A percentile compares a stretch with the other conserved stretches of the same genome.
Evolutionary conservation across 2,329 filamentous ascomycete genomes (phyloP).

Genomic region (Scedosporium apiospermum): DNA sequence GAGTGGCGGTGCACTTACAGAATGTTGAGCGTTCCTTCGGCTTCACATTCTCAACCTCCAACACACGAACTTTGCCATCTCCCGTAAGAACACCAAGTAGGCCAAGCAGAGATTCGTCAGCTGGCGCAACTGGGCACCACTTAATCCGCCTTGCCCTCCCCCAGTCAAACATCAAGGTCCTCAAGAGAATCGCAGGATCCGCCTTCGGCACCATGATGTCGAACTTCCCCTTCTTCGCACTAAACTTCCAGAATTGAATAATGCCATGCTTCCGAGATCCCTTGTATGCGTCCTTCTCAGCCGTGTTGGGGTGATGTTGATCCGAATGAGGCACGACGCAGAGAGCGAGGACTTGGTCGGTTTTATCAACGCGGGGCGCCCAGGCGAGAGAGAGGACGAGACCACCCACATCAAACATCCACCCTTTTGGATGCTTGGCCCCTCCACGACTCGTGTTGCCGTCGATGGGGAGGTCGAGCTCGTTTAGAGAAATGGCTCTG

Average conservation of each 20-base stretch:
- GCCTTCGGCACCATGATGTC: conserved; percentile 24
- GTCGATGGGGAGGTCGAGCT: neutral
- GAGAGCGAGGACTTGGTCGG: conserved; percentile 38
- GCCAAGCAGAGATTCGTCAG: conserved; percentile 20
- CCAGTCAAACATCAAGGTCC: conserved; percentile 38
- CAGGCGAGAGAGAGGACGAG: conserved; percentile 43
- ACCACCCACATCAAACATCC: conserved; percentile 45
- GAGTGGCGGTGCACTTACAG: conserved; percentile 23
- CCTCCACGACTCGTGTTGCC: conserved; percentile 11
- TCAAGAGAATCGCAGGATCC: conserved; percentile 26
- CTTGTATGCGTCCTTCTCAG: conserved; percentile 25
- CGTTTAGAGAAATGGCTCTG: conserved; percentile 19
- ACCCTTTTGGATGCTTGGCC: conserved; percentile 28
- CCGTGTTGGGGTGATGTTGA: conserved; percentile 28
- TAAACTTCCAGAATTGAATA: conserved; percentile 44
- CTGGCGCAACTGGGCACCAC: conserved; percentile 40
- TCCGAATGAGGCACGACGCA: conserved; percentile 41
- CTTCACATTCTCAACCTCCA: conserved; percentile 28
- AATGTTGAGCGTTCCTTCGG: conserved; percentile 20
- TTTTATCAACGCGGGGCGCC: conserved; percentile 29
- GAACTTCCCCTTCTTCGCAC: conserved; percentile 16
- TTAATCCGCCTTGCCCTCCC: conserved; percentile 40
- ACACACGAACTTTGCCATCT: conserved; percentile 40
- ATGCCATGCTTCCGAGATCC: conserved; percentile 32
- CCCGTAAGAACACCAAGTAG: conserved; percentile 40